Percentiles rank a stretch among this genome's conserved stretches.
phyloP scores from a whole-genome alignment of 257 asterid genomes.

The Forsythia suspensa region DNA sequence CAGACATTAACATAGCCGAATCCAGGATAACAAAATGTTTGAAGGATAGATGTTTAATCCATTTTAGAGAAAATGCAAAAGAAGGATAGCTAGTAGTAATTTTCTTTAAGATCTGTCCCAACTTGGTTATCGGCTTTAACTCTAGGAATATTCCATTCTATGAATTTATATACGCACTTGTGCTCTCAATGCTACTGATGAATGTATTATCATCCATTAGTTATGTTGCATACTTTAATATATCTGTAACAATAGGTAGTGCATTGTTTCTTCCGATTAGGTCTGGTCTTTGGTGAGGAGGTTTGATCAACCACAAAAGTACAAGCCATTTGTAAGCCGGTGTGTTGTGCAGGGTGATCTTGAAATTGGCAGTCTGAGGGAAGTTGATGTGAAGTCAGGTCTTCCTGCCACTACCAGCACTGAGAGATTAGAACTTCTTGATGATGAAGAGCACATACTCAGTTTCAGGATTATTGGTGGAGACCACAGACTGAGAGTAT shows the following conservation, averaged over 20 bases:
- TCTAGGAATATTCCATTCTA: neutral
- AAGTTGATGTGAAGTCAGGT: constrained; percentile 79
- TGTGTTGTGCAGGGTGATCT: constrained; percentile 68
- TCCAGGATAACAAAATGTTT: neutral
- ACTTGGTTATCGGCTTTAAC: neutral
- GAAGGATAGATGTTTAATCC: neutral
- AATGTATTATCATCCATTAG: neutral
- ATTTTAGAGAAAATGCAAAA: constrained; percentile 10
- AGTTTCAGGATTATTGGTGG: constrained; percentile 76
- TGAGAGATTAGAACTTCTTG: constrained; percentile 79
- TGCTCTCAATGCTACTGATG: neutral
- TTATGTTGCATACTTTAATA: neutral
- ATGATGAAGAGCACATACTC: constrained; percentile 73
- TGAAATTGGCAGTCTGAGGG: constrained; percentile 73
- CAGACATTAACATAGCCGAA: neutral
- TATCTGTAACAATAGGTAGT: constrained; percentile 6
- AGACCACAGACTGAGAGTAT: constrained; percentile 76
- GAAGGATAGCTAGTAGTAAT: neutral
- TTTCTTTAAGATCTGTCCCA: neutral
- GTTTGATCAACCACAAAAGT: constrained; percentile 82
- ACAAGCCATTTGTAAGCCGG: constrained; percentile 76
- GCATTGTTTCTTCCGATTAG: constrained; percentile 33
- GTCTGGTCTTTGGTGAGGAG: constrained; percentile 88
- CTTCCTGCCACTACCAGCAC: constrained; percentile 94
- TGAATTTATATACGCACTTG: neutral